Evolutionary conservation across 108 stramenopile genomes (phyloP).

Genomic region (Nannochloropsis granulata): DNA sequence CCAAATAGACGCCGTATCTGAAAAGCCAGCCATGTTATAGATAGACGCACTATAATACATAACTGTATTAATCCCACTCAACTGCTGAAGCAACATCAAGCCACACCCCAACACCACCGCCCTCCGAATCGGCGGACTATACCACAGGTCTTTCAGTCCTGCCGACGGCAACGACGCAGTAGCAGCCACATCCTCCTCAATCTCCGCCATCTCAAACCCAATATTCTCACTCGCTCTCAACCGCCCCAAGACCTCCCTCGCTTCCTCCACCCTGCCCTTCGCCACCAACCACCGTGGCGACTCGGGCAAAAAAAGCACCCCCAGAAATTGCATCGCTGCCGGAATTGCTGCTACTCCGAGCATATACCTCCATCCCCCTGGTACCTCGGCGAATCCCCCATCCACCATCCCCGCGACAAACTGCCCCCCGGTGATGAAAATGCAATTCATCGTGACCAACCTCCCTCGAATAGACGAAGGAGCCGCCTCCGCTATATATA

Average conservation of each 20-base stretch:
- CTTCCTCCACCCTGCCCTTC: slow-evolving; percentile 41
- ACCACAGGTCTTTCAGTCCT: slow-evolving; percentile 3
- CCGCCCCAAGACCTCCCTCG: slow-evolving; percentile 39
- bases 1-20: slow-evolving; percentile 28
- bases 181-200: slow-evolving; percentile 22
- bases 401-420: slow-evolving; percentile 62
- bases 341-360: slow-evolving; percentile 55
- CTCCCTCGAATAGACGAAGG: slow-evolving; percentile 45
- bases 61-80: slow-evolving; percentile 76
- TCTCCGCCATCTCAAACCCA: slow-evolving; percentile 10
- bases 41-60: slow-evolving; percentile 42
- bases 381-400: slow-evolving; percentile 38
- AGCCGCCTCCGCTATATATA: slow-evolving; percentile 68
- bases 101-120: slow-evolving; percentile 63
- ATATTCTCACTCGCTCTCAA: slow-evolving; percentile 2
- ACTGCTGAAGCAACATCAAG: slow-evolving; percentile 62
- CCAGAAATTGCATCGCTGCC: not conserved
- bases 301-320: slow-evolving; percentile 47
- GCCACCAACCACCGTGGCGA: slow-evolving; percentile 62
- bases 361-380: slow-evolving; percentile 64
- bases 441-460: slow-evolving; percentile 56
- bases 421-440: slow-evolving; percentile 58
- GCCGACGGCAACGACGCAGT: not conserved
- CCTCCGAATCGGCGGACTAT: slow-evolving; percentile 24
- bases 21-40: slow-evolving; percentile 55